These are phyloP conservation scores for Raffaelea arxii DNA, from an alignment of 2,329 filamentous ascomycete species.

Conservation along the genomic window DNA sequence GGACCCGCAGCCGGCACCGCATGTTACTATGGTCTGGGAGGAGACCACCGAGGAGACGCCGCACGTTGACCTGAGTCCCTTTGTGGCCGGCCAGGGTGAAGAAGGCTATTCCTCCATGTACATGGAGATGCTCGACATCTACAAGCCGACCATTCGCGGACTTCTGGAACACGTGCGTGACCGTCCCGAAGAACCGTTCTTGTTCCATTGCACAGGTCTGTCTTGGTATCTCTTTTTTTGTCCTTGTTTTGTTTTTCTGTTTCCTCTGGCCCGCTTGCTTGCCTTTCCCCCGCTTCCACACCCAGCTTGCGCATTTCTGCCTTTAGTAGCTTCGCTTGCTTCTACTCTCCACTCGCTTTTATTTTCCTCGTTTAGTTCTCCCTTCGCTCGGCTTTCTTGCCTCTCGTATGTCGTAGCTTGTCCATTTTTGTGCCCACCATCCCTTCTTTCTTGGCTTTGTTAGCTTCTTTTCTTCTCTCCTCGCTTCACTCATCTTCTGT, in stretches of 20 bases:
- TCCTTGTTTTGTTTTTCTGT: conserved; percentile 1
- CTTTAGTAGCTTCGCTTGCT: too few species aligned
- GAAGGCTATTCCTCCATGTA: conserved; percentile 36
- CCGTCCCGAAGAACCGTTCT: conserved; percentile 30
- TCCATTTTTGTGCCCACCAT: not conserved
- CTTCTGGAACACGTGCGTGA: conserved; percentile 40
- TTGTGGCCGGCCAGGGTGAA: conserved; percentile 34
- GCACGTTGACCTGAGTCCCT: conserved; percentile 27
- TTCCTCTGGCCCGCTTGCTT: too few species aligned
- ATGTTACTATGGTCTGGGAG: conserved; percentile 34
- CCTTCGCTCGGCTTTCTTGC: too few species aligned
- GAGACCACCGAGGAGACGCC: conserved; percentile 25
- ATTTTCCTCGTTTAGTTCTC: too few species aligned
- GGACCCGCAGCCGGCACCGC: conserved; percentile 31
- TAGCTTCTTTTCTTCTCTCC: too few species aligned
- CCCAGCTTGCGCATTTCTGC: too few species aligned
- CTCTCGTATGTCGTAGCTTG: too few species aligned
- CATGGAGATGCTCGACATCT: conserved; percentile 32
- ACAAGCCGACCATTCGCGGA: conserved; percentile 29
- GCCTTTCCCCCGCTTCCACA: too few species aligned
- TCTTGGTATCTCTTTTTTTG: too few species aligned
- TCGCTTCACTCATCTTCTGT: too few species aligned
- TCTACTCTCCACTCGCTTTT: too few species aligned
- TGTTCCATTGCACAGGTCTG: conserved; percentile 47
- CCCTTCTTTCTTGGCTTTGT: conserved; percentile 2